phyloP scores from a whole-genome alignment of 208 protist genomes.

The Wallacemonas sp. region DNA sequence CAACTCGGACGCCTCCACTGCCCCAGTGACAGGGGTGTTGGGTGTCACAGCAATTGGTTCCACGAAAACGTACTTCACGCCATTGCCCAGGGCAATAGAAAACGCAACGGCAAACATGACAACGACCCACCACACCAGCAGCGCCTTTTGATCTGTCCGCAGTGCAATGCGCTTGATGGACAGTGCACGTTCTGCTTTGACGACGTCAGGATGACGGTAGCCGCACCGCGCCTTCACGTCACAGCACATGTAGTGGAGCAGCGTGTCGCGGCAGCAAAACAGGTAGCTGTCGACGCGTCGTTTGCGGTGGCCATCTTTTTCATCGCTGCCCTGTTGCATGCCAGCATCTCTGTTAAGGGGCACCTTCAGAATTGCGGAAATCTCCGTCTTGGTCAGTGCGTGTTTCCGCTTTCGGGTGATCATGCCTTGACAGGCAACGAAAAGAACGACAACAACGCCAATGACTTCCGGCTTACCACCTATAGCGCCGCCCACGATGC shows the following conservation, averaged over 20 bases:
- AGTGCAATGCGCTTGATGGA: slow-evolving; percentile 61
- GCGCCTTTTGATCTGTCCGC: slow-evolving; percentile 70
- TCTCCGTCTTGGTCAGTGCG: slow-evolving; percentile 53
- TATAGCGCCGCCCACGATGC: slow-evolving; percentile 48
- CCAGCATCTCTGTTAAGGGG: slow-evolving; percentile 23
- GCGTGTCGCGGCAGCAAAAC: slow-evolving; percentile 72
- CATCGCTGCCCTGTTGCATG: slow-evolving; percentile 15
- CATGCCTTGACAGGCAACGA: slow-evolving; percentile 70
- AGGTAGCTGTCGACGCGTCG: slow-evolving; percentile 68
- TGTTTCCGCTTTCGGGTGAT: slow-evolving; percentile 77
- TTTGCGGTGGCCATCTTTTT: neutral
- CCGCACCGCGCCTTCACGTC: slow-evolving; percentile 70
- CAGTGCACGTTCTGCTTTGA: slow-evolving; percentile 50
- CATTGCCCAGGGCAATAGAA: slow-evolving; percentile 65
- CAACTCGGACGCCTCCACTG: slow-evolving; percentile 13
- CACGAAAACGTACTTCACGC: slow-evolving; percentile 50
- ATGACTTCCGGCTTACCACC: slow-evolving; percentile 25
- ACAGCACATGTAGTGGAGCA: slow-evolving; percentile 73
- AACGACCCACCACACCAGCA: slow-evolving; percentile 84
- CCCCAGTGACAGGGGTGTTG: slow-evolving; percentile 19
- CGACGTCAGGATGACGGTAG: slow-evolving; percentile 76
- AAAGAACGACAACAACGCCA: slow-evolving; percentile 53
- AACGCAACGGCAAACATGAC: slow-evolving; percentile 77
- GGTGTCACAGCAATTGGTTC: slow-evolving; percentile 35
- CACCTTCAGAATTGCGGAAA: slow-evolving; percentile 38